Evolutionary conservation across 352 stramenopile genomes (phyloP).

Genomic region (Globisporangium lucens): DNA sequence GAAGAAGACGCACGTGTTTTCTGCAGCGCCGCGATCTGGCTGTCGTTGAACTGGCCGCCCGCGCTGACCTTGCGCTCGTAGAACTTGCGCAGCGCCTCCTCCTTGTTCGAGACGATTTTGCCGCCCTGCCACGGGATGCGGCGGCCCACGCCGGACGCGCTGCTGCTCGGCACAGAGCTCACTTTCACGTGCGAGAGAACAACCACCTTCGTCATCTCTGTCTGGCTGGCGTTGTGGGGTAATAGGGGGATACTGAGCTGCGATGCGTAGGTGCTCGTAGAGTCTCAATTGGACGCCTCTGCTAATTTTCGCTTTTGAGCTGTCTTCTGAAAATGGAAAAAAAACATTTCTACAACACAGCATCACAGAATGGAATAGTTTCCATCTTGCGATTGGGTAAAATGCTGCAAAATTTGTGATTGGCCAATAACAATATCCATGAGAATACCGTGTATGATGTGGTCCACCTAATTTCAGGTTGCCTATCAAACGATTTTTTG

Average conservation of each 20-base stretch:
- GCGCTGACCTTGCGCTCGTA: slow-evolving; percentile 66
- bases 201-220: slow-evolving; percentile 32
- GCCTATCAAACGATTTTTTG: not conserved
- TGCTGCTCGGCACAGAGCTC: slow-evolving; percentile 26
- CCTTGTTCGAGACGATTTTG: slow-evolving; percentile 84
- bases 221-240: not conserved
- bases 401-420: not conserved
- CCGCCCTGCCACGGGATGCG: slow-evolving; percentile 78
- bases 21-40: slow-evolving; percentile 50
- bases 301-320: not conserved
- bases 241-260: not conserved
- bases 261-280: not conserved
- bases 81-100: slow-evolving; percentile 84
- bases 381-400: too few relatives aligned
- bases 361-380: not conserved
- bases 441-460: not conserved
- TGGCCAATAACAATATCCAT: not conserved
- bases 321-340: slow-evolving; percentile 4
- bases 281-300: not conserved
- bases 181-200: slow-evolving; percentile 72
- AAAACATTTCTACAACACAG: not conserved
- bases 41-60: slow-evolving; percentile 39
- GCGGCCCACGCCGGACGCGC: slow-evolving; percentile 14
- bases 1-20: slow-evolving; percentile 31
- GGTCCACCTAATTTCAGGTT: not conserved